Conservation (phyloP, 352 stramenopile genomes). For the Aphanomyces stellatus region DNA sequence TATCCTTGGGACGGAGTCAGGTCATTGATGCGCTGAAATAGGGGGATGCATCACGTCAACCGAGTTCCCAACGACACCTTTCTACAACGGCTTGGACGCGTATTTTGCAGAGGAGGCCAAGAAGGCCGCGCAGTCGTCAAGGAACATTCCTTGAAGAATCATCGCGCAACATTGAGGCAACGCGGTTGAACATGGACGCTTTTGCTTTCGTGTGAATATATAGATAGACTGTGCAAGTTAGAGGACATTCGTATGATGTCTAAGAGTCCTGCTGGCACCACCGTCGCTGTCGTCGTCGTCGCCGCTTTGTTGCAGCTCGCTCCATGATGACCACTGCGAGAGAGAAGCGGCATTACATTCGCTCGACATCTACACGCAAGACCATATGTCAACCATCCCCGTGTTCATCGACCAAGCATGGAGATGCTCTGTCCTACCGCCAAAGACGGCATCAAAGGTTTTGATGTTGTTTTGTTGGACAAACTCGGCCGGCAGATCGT, state of each 20-base stretch:
- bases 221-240: no score
- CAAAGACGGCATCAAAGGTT: constrained; percentile 64
- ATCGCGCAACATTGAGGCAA: no score
- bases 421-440: constrained; percentile 28
- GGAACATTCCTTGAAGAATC: no score
- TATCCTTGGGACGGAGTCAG: no score
- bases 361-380: constrained; percentile 20
- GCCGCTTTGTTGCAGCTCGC: not conserved
- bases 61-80: not conserved
- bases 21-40: not conserved
- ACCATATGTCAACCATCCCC: not conserved
- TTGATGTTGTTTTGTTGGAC: constrained; percentile 68
- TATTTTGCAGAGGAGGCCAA: not conserved
- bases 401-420: no score
- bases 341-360: not conserved
- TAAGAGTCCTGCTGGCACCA: no score
- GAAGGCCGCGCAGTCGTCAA: no score
- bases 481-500: constrained; percentile 63
- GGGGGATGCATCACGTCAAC: not conserved
- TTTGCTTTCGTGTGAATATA: no score
- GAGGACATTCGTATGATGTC: no score
- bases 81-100: not conserved
- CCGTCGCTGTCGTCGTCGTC: not conserved
- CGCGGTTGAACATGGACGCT: no score
- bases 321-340: not conserved